These are phyloP conservation scores for Scedosporium apiospermum DNA, from an alignment of 2,329 filamentous ascomycete genomes.

Conservation along the genomic window DNA sequence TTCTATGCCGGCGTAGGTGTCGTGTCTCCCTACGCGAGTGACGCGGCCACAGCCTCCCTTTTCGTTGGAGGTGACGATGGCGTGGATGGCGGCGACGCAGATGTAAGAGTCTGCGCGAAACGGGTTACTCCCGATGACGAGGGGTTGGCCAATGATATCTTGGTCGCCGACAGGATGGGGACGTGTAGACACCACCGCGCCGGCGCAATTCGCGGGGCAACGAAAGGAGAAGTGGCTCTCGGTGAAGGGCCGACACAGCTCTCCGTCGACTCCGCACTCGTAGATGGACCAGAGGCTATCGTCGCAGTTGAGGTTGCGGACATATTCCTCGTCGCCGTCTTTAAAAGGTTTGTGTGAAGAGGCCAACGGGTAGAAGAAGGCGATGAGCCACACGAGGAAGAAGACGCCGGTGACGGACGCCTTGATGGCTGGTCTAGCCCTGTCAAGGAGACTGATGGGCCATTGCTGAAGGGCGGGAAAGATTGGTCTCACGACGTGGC, in stretches of 20 bases:
- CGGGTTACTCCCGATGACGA: conserved; percentile 33
- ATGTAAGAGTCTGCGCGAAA: conserved; percentile 72
- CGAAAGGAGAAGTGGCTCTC: conserved; percentile 46
- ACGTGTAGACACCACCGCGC: conserved; percentile 33
- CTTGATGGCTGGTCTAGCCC: background rate
- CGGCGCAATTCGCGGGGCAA: conserved; percentile 49
- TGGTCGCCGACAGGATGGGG: conserved; percentile 46
- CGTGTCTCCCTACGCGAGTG: conserved; percentile 49
- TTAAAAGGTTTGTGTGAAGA: background rate
- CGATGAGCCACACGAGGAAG: conserved; percentile 3
- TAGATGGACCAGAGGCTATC: conserved; percentile 45
- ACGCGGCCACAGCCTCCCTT: conserved; percentile 67
- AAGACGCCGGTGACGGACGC: background rate
- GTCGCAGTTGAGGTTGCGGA: conserved; percentile 36
- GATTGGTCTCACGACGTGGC: background rate
- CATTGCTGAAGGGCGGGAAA: background rate
- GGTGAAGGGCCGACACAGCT: conserved; percentile 49
- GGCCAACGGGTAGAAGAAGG: conserved; percentile 1
- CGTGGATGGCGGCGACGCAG: conserved; percentile 67
- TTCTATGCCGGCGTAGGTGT: conserved; percentile 39
- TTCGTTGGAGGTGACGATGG: conserved; percentile 56
- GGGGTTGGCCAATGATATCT: conserved; percentile 31
- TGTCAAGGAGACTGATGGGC: background rate
- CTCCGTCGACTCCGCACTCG: conserved; percentile 48
- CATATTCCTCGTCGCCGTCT: background rate